These are phyloP conservation scores for Chenopodium berlandieri DNA, from an alignment of 148 eudicot species.

Conservation along the genomic window DNA sequence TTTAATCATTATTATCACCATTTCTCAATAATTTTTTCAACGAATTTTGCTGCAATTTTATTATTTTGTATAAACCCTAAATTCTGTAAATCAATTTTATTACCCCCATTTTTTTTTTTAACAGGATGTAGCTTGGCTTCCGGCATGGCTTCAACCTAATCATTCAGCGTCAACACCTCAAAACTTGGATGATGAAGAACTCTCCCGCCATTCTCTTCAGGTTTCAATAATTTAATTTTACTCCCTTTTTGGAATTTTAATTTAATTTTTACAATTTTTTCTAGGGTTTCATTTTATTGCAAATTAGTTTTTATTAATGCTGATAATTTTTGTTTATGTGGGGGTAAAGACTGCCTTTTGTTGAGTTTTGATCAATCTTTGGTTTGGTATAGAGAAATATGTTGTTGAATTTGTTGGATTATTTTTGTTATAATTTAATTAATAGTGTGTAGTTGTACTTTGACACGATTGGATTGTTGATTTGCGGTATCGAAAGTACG, in stretches of 20 bases:
- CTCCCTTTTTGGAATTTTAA: neutral
- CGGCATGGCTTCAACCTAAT: constrained; percentile 38
- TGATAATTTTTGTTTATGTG: neutral
- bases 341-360: neutral
- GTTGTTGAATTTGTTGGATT: no score
- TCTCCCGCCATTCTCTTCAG: constrained; percentile 17
- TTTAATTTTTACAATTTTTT: neutral
- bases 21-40: neutral
- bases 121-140: constrained; percentile 43
- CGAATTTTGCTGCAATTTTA: neutral
- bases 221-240: constrained; percentile 6
- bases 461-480: no score
- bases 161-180: constrained; percentile 12
- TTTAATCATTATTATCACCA: neutral
- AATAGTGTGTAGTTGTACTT: neutral
- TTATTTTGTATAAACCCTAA: neutral
- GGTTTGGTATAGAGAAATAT: no score
- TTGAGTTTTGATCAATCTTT: neutral
- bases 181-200: neutral
- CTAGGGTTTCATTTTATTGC: neutral
- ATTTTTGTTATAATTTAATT: no score
- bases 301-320: neutral
- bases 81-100: neutral
- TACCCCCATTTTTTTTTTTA: neutral
- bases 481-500: no score